phyloP scores from a whole-genome alignment of 345 rosid genomes.

The Conringia planisiliqua region DNA sequence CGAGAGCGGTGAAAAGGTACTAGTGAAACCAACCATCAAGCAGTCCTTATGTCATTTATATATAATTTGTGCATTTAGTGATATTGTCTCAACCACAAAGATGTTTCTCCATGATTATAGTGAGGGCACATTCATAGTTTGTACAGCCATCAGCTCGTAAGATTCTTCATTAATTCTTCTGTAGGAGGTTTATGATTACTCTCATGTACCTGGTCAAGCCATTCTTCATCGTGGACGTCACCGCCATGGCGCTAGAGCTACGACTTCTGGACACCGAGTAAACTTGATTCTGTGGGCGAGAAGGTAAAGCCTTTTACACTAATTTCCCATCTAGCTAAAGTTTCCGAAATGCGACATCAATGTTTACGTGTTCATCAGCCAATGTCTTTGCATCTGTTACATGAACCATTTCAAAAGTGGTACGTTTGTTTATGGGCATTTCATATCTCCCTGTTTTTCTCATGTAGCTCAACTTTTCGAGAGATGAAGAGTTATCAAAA shows the following conservation, averaged over 20 bases:
- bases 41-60: not conserved
- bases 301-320: conserved; percentile 49
- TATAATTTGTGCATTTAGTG: not conserved
- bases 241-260: conserved; percentile 97
- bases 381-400: not conserved
- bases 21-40: not conserved
- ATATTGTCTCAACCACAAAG: not conserved
- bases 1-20: conserved; percentile 61
- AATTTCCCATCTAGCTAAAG: not conserved
- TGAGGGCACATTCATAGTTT: not conserved
- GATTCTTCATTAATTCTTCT: not conserved
- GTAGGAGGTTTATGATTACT: conserved; percentile 76
- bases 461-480: conserved; percentile 65
- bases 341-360: not conserved
- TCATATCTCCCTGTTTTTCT: not conserved
- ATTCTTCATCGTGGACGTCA: conserved; percentile 93
- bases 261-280: conserved; percentile 67
- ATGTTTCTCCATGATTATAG: too few relatives aligned
- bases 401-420: not conserved
- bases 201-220: conserved; percentile 79
- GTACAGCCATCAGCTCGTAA: not conserved
- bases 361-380: not conserved
- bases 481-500: conserved; percentile 84
- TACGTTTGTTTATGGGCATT: not conserved
- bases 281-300: conserved; percentile 94